phyloP scores from a whole-genome alignment of 2,329 filamentous ascomycete genomes.

The Juglanconis sp. region DNA sequence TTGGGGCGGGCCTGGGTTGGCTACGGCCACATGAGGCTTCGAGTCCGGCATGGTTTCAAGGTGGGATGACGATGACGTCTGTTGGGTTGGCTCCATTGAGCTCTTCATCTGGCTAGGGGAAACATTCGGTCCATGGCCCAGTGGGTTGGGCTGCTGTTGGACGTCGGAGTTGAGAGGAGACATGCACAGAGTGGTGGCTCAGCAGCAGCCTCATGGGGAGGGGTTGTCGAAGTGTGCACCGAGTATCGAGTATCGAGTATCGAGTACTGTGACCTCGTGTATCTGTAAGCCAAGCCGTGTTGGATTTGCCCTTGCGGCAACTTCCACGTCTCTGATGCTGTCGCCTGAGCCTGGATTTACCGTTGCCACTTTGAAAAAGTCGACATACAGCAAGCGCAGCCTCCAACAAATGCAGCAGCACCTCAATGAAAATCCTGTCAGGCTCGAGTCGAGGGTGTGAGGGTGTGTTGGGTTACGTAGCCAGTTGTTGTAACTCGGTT shows the following conservation, averaged over 20 bases:
- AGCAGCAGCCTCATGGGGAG: neutral
- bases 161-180: constrained; percentile 15
- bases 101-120: constrained; percentile 15
- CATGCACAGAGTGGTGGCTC: constrained; percentile 11
- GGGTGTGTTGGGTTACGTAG: neutral
- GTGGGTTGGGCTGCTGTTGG: constrained; percentile 5
- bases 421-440: neutral
- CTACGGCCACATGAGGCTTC: constrained; percentile 2
- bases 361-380: too few relatives aligned
- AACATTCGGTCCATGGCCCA: constrained; percentile 13
- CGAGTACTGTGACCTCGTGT: neutral
- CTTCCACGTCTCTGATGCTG: too few relatives aligned
- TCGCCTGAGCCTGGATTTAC: too few relatives aligned
- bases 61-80: constrained; percentile 6
- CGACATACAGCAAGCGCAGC: too few relatives aligned
- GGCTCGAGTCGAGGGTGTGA: neutral
- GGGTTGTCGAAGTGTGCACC: neutral
- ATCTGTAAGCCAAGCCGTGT: neutral
- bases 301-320: too few relatives aligned
- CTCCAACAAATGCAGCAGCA: neutral
- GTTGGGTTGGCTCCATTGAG: constrained; percentile 14
- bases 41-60: constrained; percentile 7
- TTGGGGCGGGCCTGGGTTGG: constrained; percentile 2
- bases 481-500: neutral
- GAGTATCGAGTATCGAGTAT: neutral